Conservation (phyloP, 345 rosid genomes). For the Salix exigua region DNA sequence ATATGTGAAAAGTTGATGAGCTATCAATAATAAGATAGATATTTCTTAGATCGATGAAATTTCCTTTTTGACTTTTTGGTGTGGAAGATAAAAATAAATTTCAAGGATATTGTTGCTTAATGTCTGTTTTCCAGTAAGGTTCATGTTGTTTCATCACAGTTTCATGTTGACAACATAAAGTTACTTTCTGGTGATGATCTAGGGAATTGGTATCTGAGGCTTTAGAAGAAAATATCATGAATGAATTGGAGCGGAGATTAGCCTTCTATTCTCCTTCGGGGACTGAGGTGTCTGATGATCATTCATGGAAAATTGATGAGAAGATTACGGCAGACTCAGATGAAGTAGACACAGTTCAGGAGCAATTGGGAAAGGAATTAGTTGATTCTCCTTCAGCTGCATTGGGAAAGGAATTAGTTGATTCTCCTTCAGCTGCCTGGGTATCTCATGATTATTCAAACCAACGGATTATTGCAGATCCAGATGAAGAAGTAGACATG, state of each 20-base stretch:
- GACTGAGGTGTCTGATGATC: background rate
- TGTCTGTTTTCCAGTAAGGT: background rate
- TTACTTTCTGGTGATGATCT: background rate
- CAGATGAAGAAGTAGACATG: too few species aligned
- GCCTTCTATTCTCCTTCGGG: background rate
- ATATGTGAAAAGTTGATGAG: background rate
- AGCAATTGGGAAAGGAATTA: constrained; percentile 20
- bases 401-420: too few species aligned
- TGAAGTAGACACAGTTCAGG: constrained; percentile 8
- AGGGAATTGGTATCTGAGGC: background rate
- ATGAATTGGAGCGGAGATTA: background rate
- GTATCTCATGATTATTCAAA: too few species aligned
- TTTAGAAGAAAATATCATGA: background rate
- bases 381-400: background rate
- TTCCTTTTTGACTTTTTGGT: background rate
- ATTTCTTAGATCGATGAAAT: background rate
- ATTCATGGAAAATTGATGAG: background rate
- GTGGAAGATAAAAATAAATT: background rate
- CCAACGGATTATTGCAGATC: too few species aligned
- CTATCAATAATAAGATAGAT: background rate
- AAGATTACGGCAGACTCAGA: constrained; percentile 17
- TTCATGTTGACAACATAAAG: background rate
- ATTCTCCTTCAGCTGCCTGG: too few species aligned
- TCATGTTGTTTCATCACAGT: background rate
- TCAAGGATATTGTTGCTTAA: background rate